Conservation (phyloP, 768 basidiomycete species). For the Leucogyrophana mollusca region DNA sequence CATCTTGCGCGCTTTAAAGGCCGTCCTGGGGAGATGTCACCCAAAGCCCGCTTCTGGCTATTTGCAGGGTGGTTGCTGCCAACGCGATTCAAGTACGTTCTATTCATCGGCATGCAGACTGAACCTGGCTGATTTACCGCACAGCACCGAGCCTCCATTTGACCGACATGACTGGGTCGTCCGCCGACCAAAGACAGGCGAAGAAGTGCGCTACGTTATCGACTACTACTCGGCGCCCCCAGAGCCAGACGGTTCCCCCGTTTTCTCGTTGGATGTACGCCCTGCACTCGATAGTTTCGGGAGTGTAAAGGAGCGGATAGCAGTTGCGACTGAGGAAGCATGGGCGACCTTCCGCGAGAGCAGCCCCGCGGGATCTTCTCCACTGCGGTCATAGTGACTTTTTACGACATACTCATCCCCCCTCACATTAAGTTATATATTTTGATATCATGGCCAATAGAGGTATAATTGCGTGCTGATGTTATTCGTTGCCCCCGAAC, state of each 20-base stretch:
- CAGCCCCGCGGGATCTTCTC: too few relatives aligned
- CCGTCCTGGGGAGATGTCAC: constrained; percentile 88
- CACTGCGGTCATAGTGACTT: too few relatives aligned
- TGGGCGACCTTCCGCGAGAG: constrained; percentile 47
- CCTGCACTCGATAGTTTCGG: constrained; percentile 87
- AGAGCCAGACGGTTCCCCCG: constrained; percentile 87
- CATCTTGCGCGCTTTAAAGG: constrained; percentile 86
- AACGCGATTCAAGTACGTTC: constrained; percentile 79
- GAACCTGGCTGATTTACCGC: constrained; percentile 5
- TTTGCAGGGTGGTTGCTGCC: constrained; percentile 90
- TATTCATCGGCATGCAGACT: not conserved
- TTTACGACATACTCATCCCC: too few relatives aligned
- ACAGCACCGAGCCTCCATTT: constrained; percentile 88
- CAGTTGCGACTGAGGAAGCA: constrained; percentile 64
- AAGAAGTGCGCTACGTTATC: constrained; percentile 93
- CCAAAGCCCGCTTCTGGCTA: constrained; percentile 87
- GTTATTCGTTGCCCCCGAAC: too few relatives aligned
- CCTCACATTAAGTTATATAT: too few relatives aligned
- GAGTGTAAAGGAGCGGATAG: constrained; percentile 73
- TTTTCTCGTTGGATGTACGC: constrained; percentile 93
- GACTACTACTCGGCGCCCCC: constrained; percentile 97
- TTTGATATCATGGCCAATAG: too few relatives aligned
- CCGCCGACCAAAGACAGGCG: constrained; percentile 71
- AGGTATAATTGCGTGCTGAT: too few relatives aligned
- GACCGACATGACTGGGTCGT: constrained; percentile 99